Conservation (phyloP, 176 grass and related monocot species). For the Bolboschoenus planiculmis region DNA sequence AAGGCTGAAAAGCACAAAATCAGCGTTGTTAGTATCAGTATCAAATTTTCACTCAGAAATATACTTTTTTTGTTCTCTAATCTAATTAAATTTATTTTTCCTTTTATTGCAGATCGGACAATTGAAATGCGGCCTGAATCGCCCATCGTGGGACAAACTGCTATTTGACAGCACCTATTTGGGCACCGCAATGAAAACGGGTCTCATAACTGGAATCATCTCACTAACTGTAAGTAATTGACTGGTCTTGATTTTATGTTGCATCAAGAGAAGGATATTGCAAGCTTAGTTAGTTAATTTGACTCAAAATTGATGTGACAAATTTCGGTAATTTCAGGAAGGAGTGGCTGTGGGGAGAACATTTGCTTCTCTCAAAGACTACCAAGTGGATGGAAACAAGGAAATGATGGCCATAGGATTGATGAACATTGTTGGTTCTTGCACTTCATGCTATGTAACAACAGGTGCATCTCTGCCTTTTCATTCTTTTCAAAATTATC, state of each 20-base stretch:
- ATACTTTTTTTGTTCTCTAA: not conserved
- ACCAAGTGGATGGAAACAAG: constrained; percentile 95
- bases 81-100: not conserved
- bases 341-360: constrained; percentile 90
- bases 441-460: constrained; percentile 93
- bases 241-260: not conserved
- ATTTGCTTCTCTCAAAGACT: constrained; percentile 80
- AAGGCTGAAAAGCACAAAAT: constrained; percentile 84
- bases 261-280: not conserved
- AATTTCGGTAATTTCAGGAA: constrained; percentile 38
- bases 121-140: constrained; percentile 73
- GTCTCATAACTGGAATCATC: constrained; percentile 77
- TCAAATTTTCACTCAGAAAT: not conserved
- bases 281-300: not conserved
- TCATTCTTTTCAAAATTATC: not conserved
- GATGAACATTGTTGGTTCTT: constrained; percentile 98
- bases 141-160: constrained; percentile 81
- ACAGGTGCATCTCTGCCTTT: constrained; percentile 34
- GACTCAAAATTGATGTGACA: not conserved
- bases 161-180: constrained; percentile 59
- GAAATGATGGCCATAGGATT: constrained; percentile 99
- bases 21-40: constrained; percentile 52
- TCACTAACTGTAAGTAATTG: constrained; percentile 64
- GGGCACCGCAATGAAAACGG: constrained; percentile 61
- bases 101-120: constrained; percentile 52